Evolutionary conservation across 257 asterid genomes (phyloP), one percentile per base, ranked within the genome.

Genomic region (Plantago major): DNA sequence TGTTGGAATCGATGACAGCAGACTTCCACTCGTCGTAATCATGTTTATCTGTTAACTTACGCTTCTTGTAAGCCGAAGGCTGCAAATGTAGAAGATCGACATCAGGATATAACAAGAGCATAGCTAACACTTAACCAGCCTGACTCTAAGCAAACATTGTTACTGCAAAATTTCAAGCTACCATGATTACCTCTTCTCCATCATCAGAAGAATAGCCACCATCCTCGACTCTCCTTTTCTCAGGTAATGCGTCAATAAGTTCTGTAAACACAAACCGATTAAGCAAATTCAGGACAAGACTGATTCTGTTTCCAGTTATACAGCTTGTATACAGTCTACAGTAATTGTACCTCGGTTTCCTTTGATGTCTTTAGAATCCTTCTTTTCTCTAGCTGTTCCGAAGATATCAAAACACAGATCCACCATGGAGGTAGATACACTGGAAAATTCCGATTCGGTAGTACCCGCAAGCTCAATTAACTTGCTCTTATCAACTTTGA

Each of bases 391-490:
- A 6, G 95, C 63, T 54, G 64, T 76, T 63, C 99, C 99, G 65
- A 87, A 76, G 42, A 79, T 79, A 63, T 93, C 97, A 30, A 81
- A 89, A 66, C 99, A 93, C 17, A 87, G 86, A 74, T 87, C 97
- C 44, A 61, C 65, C 96, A 93, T 93, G 42, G 99, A 93, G 53
- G 83, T 78, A 52, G 83, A 76, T 22, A 92, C 96, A 68, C 64
- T 82, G 51, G 95, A 51, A 68, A 86, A 92, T 71, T 84, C 99
- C 26, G 96, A 74, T 69, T 92, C 99, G 53, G 97, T 81, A 64
- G 96, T 80, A 46, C 97, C 99, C 40, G 97, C 88, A 50, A 92
- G 79, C 69, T 86, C 97, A 50, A 89, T 81, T 68, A 92, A 68
- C 91, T 83, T 92, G 53, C 68, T 60, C 67, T 82, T 92, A 66